Percentiles rank a stretch among this genome's conserved stretches.
Conservation (phyloP, 164 flowering plant species). For the Cinnamomum chago region DNA sequence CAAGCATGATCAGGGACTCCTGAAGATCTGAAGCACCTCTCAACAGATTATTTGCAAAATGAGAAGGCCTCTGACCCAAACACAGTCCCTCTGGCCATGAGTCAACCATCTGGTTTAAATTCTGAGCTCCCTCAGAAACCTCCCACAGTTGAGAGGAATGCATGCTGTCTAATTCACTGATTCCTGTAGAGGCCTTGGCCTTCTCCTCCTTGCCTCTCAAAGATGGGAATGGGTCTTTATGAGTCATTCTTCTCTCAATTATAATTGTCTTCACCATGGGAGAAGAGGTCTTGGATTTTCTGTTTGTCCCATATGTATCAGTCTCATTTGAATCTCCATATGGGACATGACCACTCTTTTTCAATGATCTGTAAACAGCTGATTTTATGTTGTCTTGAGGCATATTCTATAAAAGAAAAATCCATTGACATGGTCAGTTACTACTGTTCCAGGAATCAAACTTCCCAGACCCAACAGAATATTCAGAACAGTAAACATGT, state of each 20-base stretch:
- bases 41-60: slow-evolving; percentile 61
- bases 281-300: slow-evolving; percentile 38
- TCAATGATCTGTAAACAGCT: slow-evolving; percentile 55
- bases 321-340: slow-evolving; percentile 80
- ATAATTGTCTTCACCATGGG: slow-evolving; percentile 22
- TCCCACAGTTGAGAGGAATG: slow-evolving; percentile 50
- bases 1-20: slow-evolving; percentile 65
- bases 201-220: slow-evolving; percentile 14
- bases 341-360: slow-evolving; percentile 28
- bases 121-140: slow-evolving; percentile 69
- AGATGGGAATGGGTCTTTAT: slow-evolving; percentile 19
- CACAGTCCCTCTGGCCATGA: slow-evolving; percentile 48
- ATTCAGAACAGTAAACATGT: background rate
- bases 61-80: slow-evolving; percentile 36
- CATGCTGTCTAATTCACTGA: slow-evolving; percentile 18
- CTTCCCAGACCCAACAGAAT: background rate
- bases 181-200: slow-evolving; percentile 17
- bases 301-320: slow-evolving; percentile 45
- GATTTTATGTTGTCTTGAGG: slow-evolving; percentile 59
- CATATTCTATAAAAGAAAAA: slow-evolving; percentile 48
- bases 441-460: background rate
- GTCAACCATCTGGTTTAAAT: slow-evolving; percentile 56
- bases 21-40: slow-evolving; percentile 83
- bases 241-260: slow-evolving; percentile 13
- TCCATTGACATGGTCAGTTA: slow-evolving; percentile 3